Evolutionary conservation across 257 asterid genomes (phyloP), one percentile per base, ranked within the genome.

Genomic region (Solanum megistacrolobum): DNA sequence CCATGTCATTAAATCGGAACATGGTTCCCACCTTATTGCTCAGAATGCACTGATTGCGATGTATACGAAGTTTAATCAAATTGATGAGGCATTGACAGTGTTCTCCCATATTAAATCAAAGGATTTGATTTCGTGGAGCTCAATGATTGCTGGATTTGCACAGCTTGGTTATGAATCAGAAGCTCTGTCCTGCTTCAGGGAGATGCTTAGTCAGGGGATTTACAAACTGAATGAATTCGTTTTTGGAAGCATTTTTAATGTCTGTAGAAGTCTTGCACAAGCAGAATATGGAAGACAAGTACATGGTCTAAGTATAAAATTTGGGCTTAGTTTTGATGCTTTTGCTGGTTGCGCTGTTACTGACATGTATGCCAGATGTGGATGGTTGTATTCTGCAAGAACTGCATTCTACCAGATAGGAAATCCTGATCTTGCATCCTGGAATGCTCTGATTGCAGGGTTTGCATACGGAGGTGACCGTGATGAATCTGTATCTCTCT

Each of bases 61-160:
- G 98, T 94, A 95, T 87, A 90, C 90, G 41, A 94, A 89, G 89
- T 93, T 92, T 35, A 90, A 93, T 79, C 91, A 5, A 86, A 88
- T 93, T 60, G 46, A 89, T 31, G 91, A 90, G 88, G 95, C 97
- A 16, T 82, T 79, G 72, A 38, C 66, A 46, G 91, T 94, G 85
- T 94, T 95, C 91, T 89, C 88, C 68, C 52, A 38, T 66, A 92
- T 94, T 86, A 27, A 91, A 55, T 68, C 87, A 27, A 95, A 92
- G 90, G 94, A 95, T 92, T 90, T 95, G 91, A 91, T 94, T 62
- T 95, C 98, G 0, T 95, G 98, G 98, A 95, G 98, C 87, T 93
- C 98, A 46, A 91, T 95, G 89, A 94, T 95, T 90, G 91, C 97
- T 48, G 98, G 96, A 21, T 93, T 92, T 91, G 88, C 97, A 48